Evolutionary conservation across 345 rosid genomes (phyloP).

Genomic region (Brassica juncea): DNA sequence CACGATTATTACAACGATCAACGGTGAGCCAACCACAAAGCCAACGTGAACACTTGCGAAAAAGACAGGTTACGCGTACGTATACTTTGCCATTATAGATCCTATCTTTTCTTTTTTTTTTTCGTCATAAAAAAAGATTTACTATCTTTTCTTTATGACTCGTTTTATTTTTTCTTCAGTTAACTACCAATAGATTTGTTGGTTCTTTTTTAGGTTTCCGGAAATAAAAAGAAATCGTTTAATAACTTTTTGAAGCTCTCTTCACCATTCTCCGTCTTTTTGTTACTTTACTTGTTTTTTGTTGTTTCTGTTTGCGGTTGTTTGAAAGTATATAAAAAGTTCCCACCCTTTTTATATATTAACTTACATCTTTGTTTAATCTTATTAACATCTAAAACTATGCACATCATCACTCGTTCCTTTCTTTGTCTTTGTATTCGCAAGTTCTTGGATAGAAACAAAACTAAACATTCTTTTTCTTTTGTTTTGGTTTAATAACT

Average conservation of each 20-base stretch:
- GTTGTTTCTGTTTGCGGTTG: not conserved
- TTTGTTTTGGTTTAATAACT: conserved; percentile 24
- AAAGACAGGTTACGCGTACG: not conserved
- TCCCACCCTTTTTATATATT: not conserved
- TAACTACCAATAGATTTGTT: not conserved
- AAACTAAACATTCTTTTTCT: conserved; percentile 35
- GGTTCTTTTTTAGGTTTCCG: not conserved
- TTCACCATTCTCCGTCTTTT: not conserved
- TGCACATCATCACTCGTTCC: conserved; percentile 12
- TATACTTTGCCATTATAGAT: not conserved
- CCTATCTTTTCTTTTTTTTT: not conserved
- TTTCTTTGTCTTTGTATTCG: conserved; percentile 31
- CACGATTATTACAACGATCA: not conserved
- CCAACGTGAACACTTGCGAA: not conserved
- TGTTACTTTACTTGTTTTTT: not conserved
- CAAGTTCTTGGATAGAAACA: conserved; percentile 36
- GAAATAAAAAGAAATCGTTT: not conserved
- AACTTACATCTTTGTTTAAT: not conserved
- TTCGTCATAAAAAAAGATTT: no score
- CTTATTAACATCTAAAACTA: conserved; percentile 19
- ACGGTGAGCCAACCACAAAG: not conserved
- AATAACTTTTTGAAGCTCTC: not conserved
- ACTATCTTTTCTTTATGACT: not conserved
- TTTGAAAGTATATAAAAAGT: conserved; percentile 3
- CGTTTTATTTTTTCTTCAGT: not conserved